Base-by-base conservation (phyloP, 1,284 basidiomycete species). In the Puccinia horiana region DNA sequence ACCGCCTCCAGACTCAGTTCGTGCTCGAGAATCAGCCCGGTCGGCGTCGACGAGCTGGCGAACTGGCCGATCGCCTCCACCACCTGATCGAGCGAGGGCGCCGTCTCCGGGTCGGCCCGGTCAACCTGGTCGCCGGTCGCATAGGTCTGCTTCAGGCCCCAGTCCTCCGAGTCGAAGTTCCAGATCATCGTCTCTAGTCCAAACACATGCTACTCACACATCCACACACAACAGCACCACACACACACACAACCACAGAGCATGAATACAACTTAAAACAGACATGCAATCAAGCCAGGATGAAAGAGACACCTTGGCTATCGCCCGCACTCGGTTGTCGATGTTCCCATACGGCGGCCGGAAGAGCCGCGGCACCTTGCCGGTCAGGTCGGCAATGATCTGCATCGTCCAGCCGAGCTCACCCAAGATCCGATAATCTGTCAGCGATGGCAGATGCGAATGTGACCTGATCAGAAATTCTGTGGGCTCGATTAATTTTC, bases 361-460 rank as follows among this genome's bases (percentile, higher is more conserved):
- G 40, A 69, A 82, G 63, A 69, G 76, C 42, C 65, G 65, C 0
- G 80, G 80, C 3, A 82, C 58, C 52, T 76, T 76, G 16, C 80
- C 80, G n/a, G 73, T 82, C 23, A 82, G 35, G 74, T 82, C 80
- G 42, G 32, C 4, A 26, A 82, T 82, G 32, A 82, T 82, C 29
- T 82, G 80, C 6, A 82, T 82, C 42, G 70, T 75, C 80, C 80
- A 82, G n/a, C 80, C 80, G 9, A 82, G 63, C 67, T 82, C 80
- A 26, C 80, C 80, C 73, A 82, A 54, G 42, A 81, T 61, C 58
- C 75, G 52, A 6, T 65, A 1, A 47, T 81, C 47, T 16, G 56
- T 61, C 23, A 81, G 16, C 16, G 56, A 23, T 5, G 79, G 74
- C 16, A 81, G 58, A 75, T 81, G 79, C 4, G 70, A 61, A 75